These are phyloP conservation scores for Apiotrichum gamsii DNA, from an alignment of 1,284 basidiomycete species.

Conservation along the genomic window DNA sequence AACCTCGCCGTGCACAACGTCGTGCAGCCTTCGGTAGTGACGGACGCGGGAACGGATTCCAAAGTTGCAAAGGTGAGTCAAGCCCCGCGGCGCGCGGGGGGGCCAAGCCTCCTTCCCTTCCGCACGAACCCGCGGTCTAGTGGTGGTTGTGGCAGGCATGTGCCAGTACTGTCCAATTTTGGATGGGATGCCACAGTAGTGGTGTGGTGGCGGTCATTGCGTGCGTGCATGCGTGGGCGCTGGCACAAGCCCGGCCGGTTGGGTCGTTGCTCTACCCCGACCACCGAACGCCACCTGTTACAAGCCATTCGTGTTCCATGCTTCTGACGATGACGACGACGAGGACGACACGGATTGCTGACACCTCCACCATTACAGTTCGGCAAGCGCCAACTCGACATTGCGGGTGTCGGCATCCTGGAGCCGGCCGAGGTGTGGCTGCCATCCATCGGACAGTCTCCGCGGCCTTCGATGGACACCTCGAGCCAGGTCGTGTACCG, in stretches of 20 bases:
- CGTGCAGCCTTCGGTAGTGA: slow-evolving; percentile 76
- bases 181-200: no score
- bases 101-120: not conserved
- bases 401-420: slow-evolving; percentile 66
- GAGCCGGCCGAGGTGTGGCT: slow-evolving; percentile 77
- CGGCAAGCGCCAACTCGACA: slow-evolving; percentile 72
- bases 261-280: no score
- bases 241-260: no score
- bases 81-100: slow-evolving; percentile 17
- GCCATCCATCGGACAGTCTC: slow-evolving; percentile 9
- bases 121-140: no score
- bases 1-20: slow-evolving; percentile 85
- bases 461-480: slow-evolving; percentile 12
- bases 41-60: slow-evolving; percentile 71
- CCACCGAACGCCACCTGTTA: no score
- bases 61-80: slow-evolving; percentile 65
- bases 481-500: not conserved
- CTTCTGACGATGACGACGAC: no score
- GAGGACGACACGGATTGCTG: not conserved
- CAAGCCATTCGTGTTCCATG: no score
- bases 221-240: no score
- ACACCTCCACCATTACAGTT: slow-evolving; percentile 55
- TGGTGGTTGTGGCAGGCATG: no score
- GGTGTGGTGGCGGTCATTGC: no score
- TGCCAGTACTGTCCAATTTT: no score